A percentile compares a stretch with the other conserved stretches of the same genome.
These are phyloP conservation scores for Neurospora sp. DNA, from an alignment of 495 filamentous ascomycete species.

Conservation along the genomic window DNA sequence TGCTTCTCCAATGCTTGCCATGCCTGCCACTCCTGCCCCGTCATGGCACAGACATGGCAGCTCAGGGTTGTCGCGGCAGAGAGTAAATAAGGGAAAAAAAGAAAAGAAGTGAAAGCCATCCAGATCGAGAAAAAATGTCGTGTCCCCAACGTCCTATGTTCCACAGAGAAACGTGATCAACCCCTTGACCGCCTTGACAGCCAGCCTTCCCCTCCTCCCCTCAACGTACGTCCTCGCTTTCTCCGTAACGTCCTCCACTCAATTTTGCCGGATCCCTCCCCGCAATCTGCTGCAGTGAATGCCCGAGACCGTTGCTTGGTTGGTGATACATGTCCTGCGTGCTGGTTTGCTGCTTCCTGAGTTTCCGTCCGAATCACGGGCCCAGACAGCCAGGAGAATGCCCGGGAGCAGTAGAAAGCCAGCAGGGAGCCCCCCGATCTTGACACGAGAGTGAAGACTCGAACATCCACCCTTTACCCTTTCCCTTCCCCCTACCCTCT, in stretches of 20 bases:
- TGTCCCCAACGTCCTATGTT: not conserved
- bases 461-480: not conserved
- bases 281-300: not conserved
- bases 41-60: not conserved
- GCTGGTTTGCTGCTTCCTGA: not conserved
- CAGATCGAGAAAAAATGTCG: not conserved
- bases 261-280: not conserved
- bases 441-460: not conserved
- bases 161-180: not conserved
- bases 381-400: not conserved
- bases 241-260: not conserved
- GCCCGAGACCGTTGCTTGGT: not conserved
- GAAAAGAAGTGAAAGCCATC: not conserved
- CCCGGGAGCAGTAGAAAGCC: not conserved
- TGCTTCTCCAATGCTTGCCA: not conserved
- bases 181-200: not conserved
- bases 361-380: not conserved
- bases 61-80: not conserved
- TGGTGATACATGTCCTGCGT: not conserved
- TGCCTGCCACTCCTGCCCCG: not conserved
- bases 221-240: not conserved
- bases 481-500: not conserved
- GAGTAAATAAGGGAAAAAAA: not conserved
- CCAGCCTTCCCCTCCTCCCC: not conserved
- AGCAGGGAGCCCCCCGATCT: not conserved